Base-by-base conservation (phyloP, 805 yeast species). In the Barnettozyma populi region DNA sequence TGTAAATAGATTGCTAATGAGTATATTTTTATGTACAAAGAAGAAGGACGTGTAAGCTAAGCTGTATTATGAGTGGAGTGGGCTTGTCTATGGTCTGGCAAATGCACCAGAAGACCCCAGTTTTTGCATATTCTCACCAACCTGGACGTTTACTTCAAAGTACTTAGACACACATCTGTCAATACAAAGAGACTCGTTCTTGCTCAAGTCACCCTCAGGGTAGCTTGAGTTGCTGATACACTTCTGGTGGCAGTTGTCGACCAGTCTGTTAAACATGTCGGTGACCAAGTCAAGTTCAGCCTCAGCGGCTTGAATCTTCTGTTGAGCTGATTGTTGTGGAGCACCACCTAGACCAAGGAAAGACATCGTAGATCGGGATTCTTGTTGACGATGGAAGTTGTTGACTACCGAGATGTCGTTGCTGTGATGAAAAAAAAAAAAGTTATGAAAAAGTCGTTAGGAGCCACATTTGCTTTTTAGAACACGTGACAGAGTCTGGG, bases 261-360 rank as follows among this genome's bases (percentile, higher is more conserved):
- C 95, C 61, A 90, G 74, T 61, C 83, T 78, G 79, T 92, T 92
- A 80, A 92, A 92, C 97, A 92, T 90, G 59, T 94, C 96, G 36
- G 97, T 90, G 59, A 92, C 96, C 82, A 94, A 85, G 68, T 92
- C 99, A 57, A 92, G 78, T 70, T 92, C 99, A 49, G 96, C 87
- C 72, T 92, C 98, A 45, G 99, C 99, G 56, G 96, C 96, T 61
- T 77, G 76, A 52, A 86, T 74, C 67, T 86, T 86, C 66, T 84
- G 90, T 54, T 83, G 85, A 36, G 89, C 77, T 23, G 85, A 73
- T 54, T 82, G 63, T 65, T 83, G 87, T 54, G 92, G 90, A 56
- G 85, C 76, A 50, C 79, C 76, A 55, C 90, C 90, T 55, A 86
- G 75, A 59, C 92, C 92, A 64, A 86, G 75, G 63, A 79, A 78